Percentiles rank a stretch among this genome's conserved stretches.
Conservation (phyloP, 768 basidiomycete genomes). For the Mycena venus region DNA sequence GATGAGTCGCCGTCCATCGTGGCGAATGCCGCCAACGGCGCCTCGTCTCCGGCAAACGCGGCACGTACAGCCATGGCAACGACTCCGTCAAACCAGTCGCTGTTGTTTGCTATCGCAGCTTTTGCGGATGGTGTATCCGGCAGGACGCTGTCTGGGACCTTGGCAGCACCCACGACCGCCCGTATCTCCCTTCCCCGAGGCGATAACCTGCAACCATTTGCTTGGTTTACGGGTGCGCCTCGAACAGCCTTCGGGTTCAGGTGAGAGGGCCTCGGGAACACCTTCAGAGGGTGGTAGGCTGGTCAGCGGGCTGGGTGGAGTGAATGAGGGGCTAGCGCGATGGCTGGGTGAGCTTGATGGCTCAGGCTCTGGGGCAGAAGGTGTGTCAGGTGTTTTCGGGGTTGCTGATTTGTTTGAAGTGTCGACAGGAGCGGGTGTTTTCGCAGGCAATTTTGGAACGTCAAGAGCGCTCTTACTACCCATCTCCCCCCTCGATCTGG, state of each 20-base stretch:
- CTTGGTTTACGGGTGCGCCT: neutral
- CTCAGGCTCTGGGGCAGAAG: too few relatives aligned
- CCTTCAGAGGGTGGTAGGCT: neutral
- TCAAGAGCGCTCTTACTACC: neutral
- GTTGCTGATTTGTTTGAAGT: neutral
- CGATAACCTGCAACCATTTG: neutral
- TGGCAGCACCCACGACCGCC: neutral
- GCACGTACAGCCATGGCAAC: neutral
- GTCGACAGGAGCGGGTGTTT: too few relatives aligned
- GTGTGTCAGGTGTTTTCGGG: neutral
- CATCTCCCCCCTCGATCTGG: neutral
- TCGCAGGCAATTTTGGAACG: neutral
- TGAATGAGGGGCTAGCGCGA: too few relatives aligned
- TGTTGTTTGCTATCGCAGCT: neutral
- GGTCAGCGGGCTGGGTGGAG: neutral
- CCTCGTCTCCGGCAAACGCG: neutral
- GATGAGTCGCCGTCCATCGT: neutral
- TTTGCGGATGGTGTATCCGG: neutral
- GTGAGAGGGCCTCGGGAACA: too few relatives aligned
- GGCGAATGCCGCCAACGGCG: neutral
- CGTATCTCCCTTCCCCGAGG: neutral
- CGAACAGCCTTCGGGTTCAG: neutral
- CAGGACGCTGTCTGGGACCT: neutral
- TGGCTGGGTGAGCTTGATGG: too few relatives aligned
- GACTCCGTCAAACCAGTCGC: neutral